Conservation (phyloP, 2,329 filamentous ascomycete species). For the Epichloe hybrida region DNA sequence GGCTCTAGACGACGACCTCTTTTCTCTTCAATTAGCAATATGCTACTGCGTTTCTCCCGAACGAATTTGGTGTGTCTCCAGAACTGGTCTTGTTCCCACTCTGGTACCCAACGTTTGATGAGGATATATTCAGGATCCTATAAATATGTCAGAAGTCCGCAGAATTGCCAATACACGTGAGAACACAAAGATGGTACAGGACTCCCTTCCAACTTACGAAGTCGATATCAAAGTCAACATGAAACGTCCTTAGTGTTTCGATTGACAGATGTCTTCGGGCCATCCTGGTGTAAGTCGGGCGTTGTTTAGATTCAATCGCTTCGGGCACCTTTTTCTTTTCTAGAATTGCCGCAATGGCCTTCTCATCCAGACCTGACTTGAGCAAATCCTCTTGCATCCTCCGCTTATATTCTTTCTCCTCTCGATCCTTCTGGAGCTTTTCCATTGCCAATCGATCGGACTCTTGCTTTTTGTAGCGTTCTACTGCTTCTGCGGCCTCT, state of each 20-base stretch:
- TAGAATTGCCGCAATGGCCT: conserved; percentile 44
- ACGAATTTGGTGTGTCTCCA: conserved; percentile 57
- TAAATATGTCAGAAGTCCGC: not conserved
- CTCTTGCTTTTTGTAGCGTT: conserved; percentile 37
- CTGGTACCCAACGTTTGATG: conserved; percentile 60
- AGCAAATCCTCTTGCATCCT: conserved; percentile 44
- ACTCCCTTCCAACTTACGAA: conserved; percentile 25
- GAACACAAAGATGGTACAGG: too few relatives aligned
- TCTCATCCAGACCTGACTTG: conserved; percentile 44
- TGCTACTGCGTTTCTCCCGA: conserved; percentile 39
- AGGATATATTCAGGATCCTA: conserved; percentile 57
- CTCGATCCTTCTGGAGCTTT: conserved; percentile 32
- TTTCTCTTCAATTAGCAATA: conserved; percentile 35
- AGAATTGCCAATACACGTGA: not conserved
- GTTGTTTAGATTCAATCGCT: conserved; percentile 15
- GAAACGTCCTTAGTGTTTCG: conserved; percentile 42
- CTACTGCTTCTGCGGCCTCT: conserved; percentile 33
- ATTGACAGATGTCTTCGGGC: conserved; percentile 46
- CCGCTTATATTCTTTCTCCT: conserved; percentile 40
- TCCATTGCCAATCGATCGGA: conserved; percentile 33
- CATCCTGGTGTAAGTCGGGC: conserved; percentile 52
- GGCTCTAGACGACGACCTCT: conserved; percentile 28
- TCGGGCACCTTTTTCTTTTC: conserved; percentile 37
- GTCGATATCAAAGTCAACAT: conserved; percentile 45
- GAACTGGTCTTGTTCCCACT: conserved; percentile 56